Evolutionary conservation across 2,329 filamentous ascomycete species (phyloP).

Genomic region (Periconia sp.): DNA sequence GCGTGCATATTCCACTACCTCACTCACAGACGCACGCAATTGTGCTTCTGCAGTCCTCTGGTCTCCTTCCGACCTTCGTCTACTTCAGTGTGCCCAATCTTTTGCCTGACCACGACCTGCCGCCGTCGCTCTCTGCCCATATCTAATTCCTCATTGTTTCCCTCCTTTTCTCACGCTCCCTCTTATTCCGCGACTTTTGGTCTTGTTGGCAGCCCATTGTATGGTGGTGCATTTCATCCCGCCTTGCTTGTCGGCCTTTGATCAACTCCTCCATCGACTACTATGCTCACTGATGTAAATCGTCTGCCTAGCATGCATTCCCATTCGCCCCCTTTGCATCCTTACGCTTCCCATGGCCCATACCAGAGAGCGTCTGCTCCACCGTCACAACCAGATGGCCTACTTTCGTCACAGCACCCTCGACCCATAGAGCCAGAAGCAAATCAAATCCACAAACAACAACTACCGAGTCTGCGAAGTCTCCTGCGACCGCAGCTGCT

Average conservation of each 20-base stretch:
- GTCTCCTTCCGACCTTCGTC: constrained; percentile 26
- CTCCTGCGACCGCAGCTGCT: constrained; percentile 40
- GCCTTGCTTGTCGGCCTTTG: constrained; percentile 28
- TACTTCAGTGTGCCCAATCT: constrained; percentile 34
- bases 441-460: constrained; percentile 32
- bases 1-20: constrained; percentile 30
- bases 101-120: constrained; percentile 29
- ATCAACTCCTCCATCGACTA: constrained; percentile 22
- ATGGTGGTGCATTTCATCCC: constrained; percentile 36
- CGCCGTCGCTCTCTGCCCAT: constrained; percentile 27
- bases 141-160: constrained; percentile 29
- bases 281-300: constrained; percentile 68
- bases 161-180: constrained; percentile 26
- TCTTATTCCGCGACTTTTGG: constrained; percentile 33
- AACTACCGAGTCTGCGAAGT: constrained; percentile 41
- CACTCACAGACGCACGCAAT: constrained; percentile 34
- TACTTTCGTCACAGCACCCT: constrained; percentile 25
- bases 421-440: constrained; percentile 27
- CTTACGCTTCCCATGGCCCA: constrained; percentile 26
- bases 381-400: constrained; percentile 29
- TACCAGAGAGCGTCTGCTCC: constrained; percentile 30
- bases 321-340: constrained; percentile 55
- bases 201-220: constrained; percentile 33
- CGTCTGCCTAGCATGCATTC: constrained; percentile 84
- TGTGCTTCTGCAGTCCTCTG: constrained; percentile 32